Evolutionary conservation across 2,329 filamentous ascomycete genomes (phyloP).

Genomic region (Dactylonectria estremocensis): DNA sequence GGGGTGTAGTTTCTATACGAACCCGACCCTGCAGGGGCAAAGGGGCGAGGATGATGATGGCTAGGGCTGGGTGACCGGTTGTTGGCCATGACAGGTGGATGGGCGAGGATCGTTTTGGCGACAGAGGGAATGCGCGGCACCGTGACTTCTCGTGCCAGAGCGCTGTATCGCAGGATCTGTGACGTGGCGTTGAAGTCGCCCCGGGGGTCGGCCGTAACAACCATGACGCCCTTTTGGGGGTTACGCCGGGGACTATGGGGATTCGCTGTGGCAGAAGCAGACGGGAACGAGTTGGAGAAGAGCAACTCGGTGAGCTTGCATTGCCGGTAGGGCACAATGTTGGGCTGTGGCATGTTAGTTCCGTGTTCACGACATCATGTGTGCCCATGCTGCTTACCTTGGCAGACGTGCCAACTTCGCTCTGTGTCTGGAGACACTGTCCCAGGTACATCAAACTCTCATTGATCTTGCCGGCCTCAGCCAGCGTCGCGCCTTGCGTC

Average conservation of each 20-base stretch:
- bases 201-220: slow-evolving; percentile 92
- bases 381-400: slow-evolving; percentile 69
- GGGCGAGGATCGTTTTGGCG: slow-evolving; percentile 76
- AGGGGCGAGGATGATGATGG: slow-evolving; percentile 57
- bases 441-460: slow-evolving; percentile 98
- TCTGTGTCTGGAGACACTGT: slow-evolving; percentile 96
- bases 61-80: slow-evolving; percentile 50
- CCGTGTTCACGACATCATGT: not conserved
- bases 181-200: slow-evolving; percentile 98
- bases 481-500: slow-evolving; percentile 91
- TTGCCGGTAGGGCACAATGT: slow-evolving; percentile 84
- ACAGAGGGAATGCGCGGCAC: slow-evolving; percentile 90
- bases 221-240: slow-evolving; percentile 93
- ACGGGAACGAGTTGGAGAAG: slow-evolving; percentile 90
- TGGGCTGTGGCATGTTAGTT: slow-evolving; percentile 65
- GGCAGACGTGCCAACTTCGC: slow-evolving; percentile 79
- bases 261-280: slow-evolving; percentile 61
- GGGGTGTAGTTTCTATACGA: slow-evolving; percentile 59
- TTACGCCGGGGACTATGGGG: slow-evolving; percentile 65
- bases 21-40: slow-evolving; percentile 57
- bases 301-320: slow-evolving; percentile 89
- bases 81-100: slow-evolving; percentile 47
- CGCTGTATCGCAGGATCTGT: slow-evolving; percentile 95
- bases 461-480: slow-evolving; percentile 98
- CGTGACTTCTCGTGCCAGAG: slow-evolving; percentile 92